Percentiles rank a stretch among this genome's conserved stretches.
Evolutionary conservation across 768 basidiomycete genomes (phyloP).

Genomic region (Coprinopsis strossmayeri): DNA sequence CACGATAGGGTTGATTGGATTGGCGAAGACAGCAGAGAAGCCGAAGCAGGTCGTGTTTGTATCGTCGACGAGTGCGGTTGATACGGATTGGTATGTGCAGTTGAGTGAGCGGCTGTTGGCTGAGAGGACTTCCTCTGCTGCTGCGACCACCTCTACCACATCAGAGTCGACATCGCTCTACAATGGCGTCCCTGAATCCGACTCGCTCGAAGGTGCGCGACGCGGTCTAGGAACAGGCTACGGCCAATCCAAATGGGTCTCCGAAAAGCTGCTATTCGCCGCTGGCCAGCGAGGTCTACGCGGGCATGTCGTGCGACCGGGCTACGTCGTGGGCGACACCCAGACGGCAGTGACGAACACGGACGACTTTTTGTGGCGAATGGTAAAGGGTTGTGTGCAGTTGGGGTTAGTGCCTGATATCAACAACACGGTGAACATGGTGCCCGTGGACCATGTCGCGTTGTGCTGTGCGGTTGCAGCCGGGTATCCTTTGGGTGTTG

Average conservation of each 20-base stretch:
- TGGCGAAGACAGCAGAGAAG: slow-evolving; percentile 60
- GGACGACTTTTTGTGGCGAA: slow-evolving; percentile 97
- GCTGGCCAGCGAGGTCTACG: slow-evolving; percentile 81
- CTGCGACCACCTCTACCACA: slow-evolving; percentile 20
- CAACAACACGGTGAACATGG: slow-evolving; percentile 97
- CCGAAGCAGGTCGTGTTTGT: slow-evolving; percentile 85
- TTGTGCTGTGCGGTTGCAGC: slow-evolving; percentile 72
- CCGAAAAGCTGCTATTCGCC: slow-evolving; percentile 89
- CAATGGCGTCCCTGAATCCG: slow-evolving; percentile 74
- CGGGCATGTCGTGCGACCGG: slow-evolving; percentile 86
- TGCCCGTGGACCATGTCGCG: slow-evolving; percentile 95
- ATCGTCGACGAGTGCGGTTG: slow-evolving; percentile 92
- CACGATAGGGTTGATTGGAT: slow-evolving; percentile 76
- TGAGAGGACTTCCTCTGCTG: slow-evolving; percentile 29
- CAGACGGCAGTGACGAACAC: slow-evolving; percentile 95
- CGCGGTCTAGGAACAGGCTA: slow-evolving; percentile 80
- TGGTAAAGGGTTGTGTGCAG: slow-evolving; percentile 98
- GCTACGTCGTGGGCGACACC: slow-evolving; percentile 95
- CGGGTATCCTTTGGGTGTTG: slow-evolving; percentile 39
- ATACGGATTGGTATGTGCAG: slow-evolving; percentile 84
- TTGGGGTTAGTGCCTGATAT: slow-evolving; percentile 96
- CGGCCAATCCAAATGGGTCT: slow-evolving; percentile 98
- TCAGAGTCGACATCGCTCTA: not conserved
- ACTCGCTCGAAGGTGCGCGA: slow-evolving; percentile 84
- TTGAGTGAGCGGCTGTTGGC: slow-evolving; percentile 57